Conservation (phyloP, 768 basidiomycete species). For the Pleurotus eryngii region DNA sequence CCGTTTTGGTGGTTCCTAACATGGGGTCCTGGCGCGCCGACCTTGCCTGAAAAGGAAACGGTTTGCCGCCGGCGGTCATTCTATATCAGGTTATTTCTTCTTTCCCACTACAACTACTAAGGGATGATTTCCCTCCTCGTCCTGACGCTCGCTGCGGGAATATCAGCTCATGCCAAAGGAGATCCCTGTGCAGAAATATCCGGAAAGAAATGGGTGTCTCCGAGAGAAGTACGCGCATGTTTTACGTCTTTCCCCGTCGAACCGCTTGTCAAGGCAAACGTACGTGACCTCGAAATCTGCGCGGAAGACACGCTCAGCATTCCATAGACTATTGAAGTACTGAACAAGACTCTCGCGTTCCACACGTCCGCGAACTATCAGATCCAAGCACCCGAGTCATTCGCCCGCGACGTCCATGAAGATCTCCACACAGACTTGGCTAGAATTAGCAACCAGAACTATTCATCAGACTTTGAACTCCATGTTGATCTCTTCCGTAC, state of each 20-base stretch:
- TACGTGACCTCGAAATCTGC: conserved; percentile 19
- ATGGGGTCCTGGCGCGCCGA: too few relatives aligned
- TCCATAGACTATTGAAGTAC: conserved; percentile 51
- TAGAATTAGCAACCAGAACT: conserved; percentile 39
- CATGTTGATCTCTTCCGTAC: conserved; percentile 53
- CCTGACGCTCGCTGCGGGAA: background rate
- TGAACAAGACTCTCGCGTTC: conserved; percentile 56
- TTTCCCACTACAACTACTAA: background rate
- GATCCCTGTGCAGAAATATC: conserved; percentile 54
- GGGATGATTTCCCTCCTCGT: background rate
- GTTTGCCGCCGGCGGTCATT: too few relatives aligned
- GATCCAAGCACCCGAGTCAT: conserved; percentile 50
- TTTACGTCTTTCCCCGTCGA: conserved; percentile 47
- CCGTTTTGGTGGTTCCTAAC: background rate
- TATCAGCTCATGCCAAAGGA: background rate
- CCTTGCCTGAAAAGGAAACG: too few relatives aligned
- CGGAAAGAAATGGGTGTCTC: conserved; percentile 53
- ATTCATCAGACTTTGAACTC: conserved; percentile 51
- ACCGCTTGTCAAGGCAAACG: conserved; percentile 45
- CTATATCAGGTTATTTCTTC: background rate
- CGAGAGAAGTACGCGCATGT: conserved; percentile 49
- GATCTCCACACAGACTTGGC: conserved; percentile 49
- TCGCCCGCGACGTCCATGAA: conserved; percentile 52
- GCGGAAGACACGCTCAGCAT: background rate
- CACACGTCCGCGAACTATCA: conserved; percentile 64